Evolutionary conservation across 2,329 filamentous ascomycete genomes (phyloP), one percentile per base, ranked within the genome.

Genomic region (Tolypocladium tropicale): DNA sequence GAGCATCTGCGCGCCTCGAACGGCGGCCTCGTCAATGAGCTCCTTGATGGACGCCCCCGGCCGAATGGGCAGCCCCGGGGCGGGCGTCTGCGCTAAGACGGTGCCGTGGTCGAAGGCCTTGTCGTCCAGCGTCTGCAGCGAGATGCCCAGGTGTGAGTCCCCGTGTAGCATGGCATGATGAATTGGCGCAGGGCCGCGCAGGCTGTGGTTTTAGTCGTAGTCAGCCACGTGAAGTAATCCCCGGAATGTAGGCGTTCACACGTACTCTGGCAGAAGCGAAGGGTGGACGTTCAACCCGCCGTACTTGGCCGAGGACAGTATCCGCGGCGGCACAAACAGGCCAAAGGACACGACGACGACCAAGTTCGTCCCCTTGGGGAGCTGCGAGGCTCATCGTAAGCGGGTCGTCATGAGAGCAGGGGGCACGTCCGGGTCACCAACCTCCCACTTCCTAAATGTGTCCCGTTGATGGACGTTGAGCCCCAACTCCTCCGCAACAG

Each of bases 331-430:
- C 1, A 99, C 85, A 59, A 96, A 87, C 9, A 96, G 80, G 3
- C 94, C 94, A 72, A 97, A 99, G 0, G 94, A 97, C 5, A 97
- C 94, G 52, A 92, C 92, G 50, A 97, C 78, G 62, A 99, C 81
- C 57, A 99, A 76, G 68, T 96, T 91, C 61, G 84, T 83, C 3
- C 75, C 66, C 48, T 67, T 65, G 0, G 86, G 85, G 36, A 85
- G 78, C 78, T 86, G 61, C 18, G 46, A 12, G 28, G 1, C 28
- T 14, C 18, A 10, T n/a, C 4, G 10, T 50, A 3, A 50, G 46
- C 46, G 33, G 46, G 3, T 28, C 9, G 18, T 32, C 2, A 16
- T 32, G 18, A 36, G 25, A 49, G 33, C 58, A 36, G n/a, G 3
- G n/a, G 18, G 21, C 39, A 11, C 14, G 9, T 28, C 25, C 5